phyloP scores from a whole-genome alignment of 306 rosid species.

The Argentina anserina region DNA sequence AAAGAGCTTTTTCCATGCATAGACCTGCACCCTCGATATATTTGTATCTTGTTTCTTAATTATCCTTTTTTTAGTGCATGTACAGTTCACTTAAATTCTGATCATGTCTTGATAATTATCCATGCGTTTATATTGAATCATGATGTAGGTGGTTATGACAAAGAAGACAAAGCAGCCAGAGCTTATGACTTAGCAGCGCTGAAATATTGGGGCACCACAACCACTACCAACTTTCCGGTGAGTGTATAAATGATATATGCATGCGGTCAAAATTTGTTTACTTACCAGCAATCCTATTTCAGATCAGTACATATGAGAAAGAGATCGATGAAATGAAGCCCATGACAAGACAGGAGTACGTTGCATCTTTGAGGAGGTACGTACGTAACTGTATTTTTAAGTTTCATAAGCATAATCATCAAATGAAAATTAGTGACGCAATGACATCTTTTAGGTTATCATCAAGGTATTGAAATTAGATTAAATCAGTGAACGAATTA shows the following conservation, averaged over 20 bases:
- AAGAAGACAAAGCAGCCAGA: slow-evolving; percentile 95
- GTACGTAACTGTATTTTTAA: neutral
- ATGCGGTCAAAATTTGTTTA: too few species aligned
- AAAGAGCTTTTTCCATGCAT: neutral
- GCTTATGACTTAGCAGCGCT: slow-evolving; percentile 92
- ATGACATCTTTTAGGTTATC: too few species aligned
- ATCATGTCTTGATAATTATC: neutral
- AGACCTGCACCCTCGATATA: neutral
- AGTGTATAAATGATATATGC: neutral
- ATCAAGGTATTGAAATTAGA: too few species aligned
- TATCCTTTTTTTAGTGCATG: too few species aligned
- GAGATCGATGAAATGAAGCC: slow-evolving; percentile 90
- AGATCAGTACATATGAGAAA: slow-evolving; percentile 82
- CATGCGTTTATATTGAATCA: neutral
- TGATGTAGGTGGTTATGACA: slow-evolving; percentile 80
- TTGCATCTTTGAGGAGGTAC: slow-evolving; percentile 93
- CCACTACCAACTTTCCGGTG: slow-evolving; percentile 92
- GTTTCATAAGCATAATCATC: neutral
- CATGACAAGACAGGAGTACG: slow-evolving; percentile 93
- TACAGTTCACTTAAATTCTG: neutral
- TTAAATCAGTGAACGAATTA: too few species aligned
- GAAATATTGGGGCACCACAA: slow-evolving; percentile 92
- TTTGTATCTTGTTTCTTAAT: neutral
- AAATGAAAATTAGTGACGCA: neutral
- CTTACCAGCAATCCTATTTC: too few species aligned